Evolutionary conservation across 257 asterid species (phyloP).

Genomic region (Lantana camara): DNA sequence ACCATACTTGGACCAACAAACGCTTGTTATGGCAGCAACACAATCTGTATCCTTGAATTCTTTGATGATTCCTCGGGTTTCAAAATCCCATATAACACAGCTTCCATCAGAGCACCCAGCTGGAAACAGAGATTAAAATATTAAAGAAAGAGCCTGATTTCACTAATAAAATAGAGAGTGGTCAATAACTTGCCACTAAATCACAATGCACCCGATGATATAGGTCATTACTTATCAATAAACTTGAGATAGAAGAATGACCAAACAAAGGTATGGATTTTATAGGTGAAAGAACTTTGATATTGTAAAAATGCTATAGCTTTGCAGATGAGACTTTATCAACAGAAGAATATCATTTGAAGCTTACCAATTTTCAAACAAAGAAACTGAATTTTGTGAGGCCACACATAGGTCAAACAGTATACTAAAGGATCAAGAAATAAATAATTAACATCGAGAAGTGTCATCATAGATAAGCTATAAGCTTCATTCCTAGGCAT

Average conservation of each 20-base stretch:
- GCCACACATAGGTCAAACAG: no score
- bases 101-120: conserved; percentile 97
- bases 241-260: conserved; percentile 9
- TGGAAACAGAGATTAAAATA: conserved; percentile 28
- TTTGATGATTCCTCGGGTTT: conserved; percentile 81
- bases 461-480: no score
- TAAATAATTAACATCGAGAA: no score
- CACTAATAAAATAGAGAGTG: conserved; percentile 8
- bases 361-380: neutral
- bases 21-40: conserved; percentile 77
- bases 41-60: conserved; percentile 68
- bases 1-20: conserved; percentile 90
- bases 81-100: conserved; percentile 91
- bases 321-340: neutral
- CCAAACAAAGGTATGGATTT: neutral
- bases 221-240: conserved; percentile 9
- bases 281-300: conserved; percentile 8
- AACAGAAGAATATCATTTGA: neutral
- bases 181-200: conserved; percentile 5
- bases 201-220: neutral
- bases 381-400: no score
- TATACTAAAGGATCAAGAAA: no score
- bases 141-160: conserved; percentile 10
- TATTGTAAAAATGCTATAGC: neutral
- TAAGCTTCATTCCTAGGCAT: no score